phyloP scores from a whole-genome alignment of 2,329 filamentous ascomycete species.

The Fusarium temperatum region DNA sequence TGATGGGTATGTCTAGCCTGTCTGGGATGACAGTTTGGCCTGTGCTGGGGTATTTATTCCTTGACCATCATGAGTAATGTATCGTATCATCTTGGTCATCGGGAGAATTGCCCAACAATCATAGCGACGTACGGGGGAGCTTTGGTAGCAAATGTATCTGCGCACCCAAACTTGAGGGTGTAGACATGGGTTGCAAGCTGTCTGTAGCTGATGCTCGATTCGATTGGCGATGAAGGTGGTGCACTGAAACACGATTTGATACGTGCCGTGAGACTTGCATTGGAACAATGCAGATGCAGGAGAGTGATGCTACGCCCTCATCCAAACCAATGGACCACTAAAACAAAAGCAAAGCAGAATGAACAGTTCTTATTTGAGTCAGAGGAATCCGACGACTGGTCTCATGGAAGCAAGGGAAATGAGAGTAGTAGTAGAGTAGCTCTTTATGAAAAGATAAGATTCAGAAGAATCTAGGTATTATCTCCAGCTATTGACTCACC shows the following conservation, averaged over 20 bases:
- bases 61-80: background rate
- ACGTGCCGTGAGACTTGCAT: conserved; percentile 21
- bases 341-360: background rate
- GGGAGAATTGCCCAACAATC: background rate
- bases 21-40: background rate
- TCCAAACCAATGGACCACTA: background rate
- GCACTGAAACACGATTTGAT: conserved; percentile 23
- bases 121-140: background rate
- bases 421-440: background rate
- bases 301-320: background rate
- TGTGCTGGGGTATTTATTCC: background rate
- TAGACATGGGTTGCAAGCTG: background rate
- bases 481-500: background rate
- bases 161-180: background rate
- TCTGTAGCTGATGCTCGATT: conserved; percentile 1
- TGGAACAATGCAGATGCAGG: background rate
- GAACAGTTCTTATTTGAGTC: background rate
- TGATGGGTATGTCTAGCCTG: background rate
- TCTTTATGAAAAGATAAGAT: background rate
- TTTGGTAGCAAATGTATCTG: background rate
- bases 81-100: background rate
- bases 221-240: conserved; percentile 4
- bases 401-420: background rate
- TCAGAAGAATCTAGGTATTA: background rate
- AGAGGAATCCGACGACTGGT: background rate